Conservation (phyloP, 768 basidiomycete species). For the Pisolithus marmoratus region DNA sequence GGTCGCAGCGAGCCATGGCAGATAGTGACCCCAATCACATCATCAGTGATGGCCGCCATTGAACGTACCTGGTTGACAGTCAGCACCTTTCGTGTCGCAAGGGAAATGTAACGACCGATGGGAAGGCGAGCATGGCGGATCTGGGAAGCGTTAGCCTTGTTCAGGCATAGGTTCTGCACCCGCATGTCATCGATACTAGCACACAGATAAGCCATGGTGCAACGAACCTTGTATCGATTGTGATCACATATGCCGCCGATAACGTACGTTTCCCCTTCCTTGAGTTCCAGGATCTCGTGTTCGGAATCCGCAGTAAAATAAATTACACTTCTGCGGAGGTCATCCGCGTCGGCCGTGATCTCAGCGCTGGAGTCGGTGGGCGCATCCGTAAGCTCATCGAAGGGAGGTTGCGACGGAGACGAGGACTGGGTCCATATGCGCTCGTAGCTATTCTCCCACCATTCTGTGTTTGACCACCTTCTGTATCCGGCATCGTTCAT, state of each 20-base stretch:
- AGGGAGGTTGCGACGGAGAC: neutral
- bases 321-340: slow-evolving; percentile 51
- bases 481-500: slow-evolving; percentile 63
- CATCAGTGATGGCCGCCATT: neutral
- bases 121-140: slow-evolving; percentile 88
- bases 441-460: slow-evolving; percentile 77
- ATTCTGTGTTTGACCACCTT: slow-evolving; percentile 78
- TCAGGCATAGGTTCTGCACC: slow-evolving; percentile 75
- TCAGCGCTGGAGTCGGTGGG: neutral
- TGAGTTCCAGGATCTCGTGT: slow-evolving; percentile 78
- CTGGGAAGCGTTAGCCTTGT: slow-evolving; percentile 71
- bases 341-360: slow-evolving; percentile 9
- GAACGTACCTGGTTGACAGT: slow-evolving; percentile 83
- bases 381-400: slow-evolving; percentile 3
- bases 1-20: neutral
- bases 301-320: slow-evolving; percentile 95
- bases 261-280: slow-evolving; percentile 82
- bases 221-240: slow-evolving; percentile 85
- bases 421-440: slow-evolving; percentile 47
- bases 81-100: slow-evolving; percentile 89
- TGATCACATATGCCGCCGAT: slow-evolving; percentile 95
- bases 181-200: slow-evolving; percentile 11
- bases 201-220: neutral
- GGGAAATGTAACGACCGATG: slow-evolving; percentile 84
- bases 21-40: neutral